Evolutionary conservation across 2,329 filamentous ascomycete genomes (phyloP).

Genomic region (Colletotrichum lini): DNA sequence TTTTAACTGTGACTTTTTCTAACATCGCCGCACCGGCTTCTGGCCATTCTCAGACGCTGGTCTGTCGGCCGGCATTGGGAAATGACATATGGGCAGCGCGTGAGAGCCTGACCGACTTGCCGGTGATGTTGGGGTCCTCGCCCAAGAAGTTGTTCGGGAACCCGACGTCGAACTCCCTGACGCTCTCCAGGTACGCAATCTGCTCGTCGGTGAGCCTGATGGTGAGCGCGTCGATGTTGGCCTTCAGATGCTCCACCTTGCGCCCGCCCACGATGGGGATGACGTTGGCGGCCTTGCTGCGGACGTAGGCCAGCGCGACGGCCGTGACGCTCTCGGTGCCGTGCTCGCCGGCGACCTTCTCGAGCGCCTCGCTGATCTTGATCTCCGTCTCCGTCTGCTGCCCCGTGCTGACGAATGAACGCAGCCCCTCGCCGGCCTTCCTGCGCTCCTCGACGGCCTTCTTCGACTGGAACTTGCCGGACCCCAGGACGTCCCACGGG

Average conservation of each 20-base stretch:
- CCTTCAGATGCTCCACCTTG: constrained; percentile 66
- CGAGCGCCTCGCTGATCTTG: constrained; percentile 70
- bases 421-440: constrained; percentile 57
- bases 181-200: constrained; percentile 67
- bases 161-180: constrained; percentile 67
- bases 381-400: constrained; percentile 63
- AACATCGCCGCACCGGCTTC: too few relatives aligned
- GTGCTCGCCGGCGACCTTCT: constrained; percentile 70
- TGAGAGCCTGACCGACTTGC: constrained; percentile 19
- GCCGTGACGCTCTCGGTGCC: constrained; percentile 70
- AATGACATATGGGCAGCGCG: constrained; percentile 36
- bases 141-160: constrained; percentile 65
- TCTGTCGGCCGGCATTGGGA: constrained; percentile 30
- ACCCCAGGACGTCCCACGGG: constrained; percentile 74
- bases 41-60: constrained; percentile 4
- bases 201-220: constrained; percentile 66
- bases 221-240: constrained; percentile 70
- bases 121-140: constrained; percentile 45
- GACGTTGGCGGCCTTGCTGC: constrained; percentile 66
- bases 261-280: constrained; percentile 68
- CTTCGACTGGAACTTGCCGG: constrained; percentile 63
- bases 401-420: constrained; percentile 45
- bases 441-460: constrained; percentile 51
- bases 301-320: constrained; percentile 68
- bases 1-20: too few relatives aligned